These are phyloP conservation scores for Psilocybe tampanensis DNA, from an alignment of 768 basidiomycete genomes.

Conservation along the genomic window DNA sequence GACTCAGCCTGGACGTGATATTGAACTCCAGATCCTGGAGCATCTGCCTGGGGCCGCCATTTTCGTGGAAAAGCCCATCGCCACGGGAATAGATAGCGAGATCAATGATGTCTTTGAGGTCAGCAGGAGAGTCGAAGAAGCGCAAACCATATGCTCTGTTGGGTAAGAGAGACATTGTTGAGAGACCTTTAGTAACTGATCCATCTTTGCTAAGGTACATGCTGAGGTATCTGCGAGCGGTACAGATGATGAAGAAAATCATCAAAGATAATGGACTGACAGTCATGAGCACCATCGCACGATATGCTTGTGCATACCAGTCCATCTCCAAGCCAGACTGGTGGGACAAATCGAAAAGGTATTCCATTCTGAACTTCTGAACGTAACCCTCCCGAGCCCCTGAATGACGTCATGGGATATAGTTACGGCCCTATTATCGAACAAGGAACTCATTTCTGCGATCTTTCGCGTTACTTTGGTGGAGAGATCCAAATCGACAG, in stretches of 20 bases:
- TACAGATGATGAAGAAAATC: conserved; percentile 96
- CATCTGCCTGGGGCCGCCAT: conserved; percentile 86
- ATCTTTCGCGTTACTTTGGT: conserved; percentile 96
- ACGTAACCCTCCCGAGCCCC: background rate
- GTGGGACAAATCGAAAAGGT: conserved; percentile 94
- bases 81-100: conserved; percentile 74
- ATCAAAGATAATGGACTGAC: conserved; percentile 92
- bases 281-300: conserved; percentile 95
- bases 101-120: conserved; percentile 71
- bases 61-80: conserved; percentile 93
- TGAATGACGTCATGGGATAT: background rate
- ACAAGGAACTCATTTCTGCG: conserved; percentile 97
- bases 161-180: conserved; percentile 52
- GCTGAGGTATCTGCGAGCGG: conserved; percentile 91
- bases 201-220: conserved; percentile 71
- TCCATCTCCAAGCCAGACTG: conserved; percentile 81
- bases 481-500: conserved; percentile 88
- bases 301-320: conserved; percentile 90
- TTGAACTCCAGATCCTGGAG: conserved; percentile 87
- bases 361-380: background rate
- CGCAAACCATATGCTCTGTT: conserved; percentile 82
- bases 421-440: conserved; percentile 85
- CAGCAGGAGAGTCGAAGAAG: conserved; percentile 69
- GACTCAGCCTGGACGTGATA: conserved; percentile 71
- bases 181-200: conserved; percentile 4